Evolutionary conservation across 2,329 filamentous ascomycete species (phyloP).

Genomic region (Aspergillus nomiae): DNA sequence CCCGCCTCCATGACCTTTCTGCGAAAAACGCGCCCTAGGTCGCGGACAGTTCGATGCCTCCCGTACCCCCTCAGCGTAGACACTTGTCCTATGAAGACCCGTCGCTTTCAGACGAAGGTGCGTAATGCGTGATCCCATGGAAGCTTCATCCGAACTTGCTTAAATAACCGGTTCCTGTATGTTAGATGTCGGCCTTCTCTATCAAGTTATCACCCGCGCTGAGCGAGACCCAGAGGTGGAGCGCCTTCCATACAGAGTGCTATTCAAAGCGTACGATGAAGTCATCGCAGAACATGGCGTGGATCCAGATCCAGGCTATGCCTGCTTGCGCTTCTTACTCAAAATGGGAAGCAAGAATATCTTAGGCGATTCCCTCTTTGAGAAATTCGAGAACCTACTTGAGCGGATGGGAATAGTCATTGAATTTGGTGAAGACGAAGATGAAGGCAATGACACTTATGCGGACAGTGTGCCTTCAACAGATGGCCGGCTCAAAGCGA

Average conservation of each 20-base stretch:
- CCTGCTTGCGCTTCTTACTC: constrained; percentile 77
- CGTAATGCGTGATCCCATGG: constrained; percentile 9
- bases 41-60: constrained; percentile 54
- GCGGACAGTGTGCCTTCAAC: constrained; percentile 23
- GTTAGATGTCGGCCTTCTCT: constrained; percentile 75
- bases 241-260: constrained; percentile 70
- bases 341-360: constrained; percentile 67
- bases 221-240: constrained; percentile 66
- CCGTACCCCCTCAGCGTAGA: constrained; percentile 45
- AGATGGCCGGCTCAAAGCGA: constrained; percentile 25
- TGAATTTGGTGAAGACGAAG: constrained; percentile 54
- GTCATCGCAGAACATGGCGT: constrained; percentile 71
- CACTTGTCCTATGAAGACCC: constrained; percentile 44
- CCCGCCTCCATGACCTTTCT: constrained; percentile 45
- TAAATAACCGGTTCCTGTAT: constrained; percentile 3
- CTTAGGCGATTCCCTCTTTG: constrained; percentile 61
- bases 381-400: constrained; percentile 71
- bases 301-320: constrained; percentile 71
- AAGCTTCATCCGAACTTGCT: background rate
- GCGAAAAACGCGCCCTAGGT: constrained; percentile 48
- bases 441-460: constrained; percentile 31
- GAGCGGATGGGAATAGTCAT: constrained; percentile 70
- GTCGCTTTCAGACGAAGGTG: constrained; percentile 64
- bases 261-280: constrained; percentile 79
- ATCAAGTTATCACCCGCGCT: constrained; percentile 73